phyloP scores from a whole-genome alignment of 2,329 filamentous ascomycete species.

The Aschersonia sp. region DNA sequence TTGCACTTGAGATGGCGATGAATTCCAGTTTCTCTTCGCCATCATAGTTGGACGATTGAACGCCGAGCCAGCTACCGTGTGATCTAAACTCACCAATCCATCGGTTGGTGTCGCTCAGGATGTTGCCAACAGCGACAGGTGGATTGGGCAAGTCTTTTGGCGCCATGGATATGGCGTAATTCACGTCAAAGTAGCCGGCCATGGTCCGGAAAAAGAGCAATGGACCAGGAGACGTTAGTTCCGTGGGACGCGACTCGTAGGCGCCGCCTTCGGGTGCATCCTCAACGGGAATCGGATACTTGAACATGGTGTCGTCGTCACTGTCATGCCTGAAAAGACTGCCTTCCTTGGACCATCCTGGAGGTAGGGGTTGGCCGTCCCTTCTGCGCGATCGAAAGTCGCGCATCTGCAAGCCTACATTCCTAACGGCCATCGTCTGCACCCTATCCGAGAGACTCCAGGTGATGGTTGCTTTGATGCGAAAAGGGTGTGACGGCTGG shows the following conservation, averaged over 20 bases:
- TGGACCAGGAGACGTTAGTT: conserved; percentile 20
- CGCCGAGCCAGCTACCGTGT: conserved; percentile 29
- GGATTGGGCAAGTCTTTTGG: conserved; percentile 21
- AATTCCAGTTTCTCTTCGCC: conserved; percentile 29
- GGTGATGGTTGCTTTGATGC: conserved; percentile 20
- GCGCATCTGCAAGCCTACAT: conserved; percentile 22
- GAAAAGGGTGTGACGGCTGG: conserved; percentile 21
- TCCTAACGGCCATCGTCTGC: conserved; percentile 18
- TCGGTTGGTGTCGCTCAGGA: conserved; percentile 19
- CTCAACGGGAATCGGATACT: conserved; percentile 26
- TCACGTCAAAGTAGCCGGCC: conserved; percentile 24
- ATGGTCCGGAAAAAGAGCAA: conserved; percentile 25
- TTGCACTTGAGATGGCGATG: conserved; percentile 24
- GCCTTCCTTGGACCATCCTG: conserved; percentile 23
- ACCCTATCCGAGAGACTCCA: conserved; percentile 26
- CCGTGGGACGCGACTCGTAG: conserved; percentile 15
- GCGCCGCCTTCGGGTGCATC: conserved; percentile 15
- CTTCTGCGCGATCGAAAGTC: conserved; percentile 20
- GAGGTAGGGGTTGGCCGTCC: conserved; percentile 16
- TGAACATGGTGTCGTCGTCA: conserved; percentile 23
- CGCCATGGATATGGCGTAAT: conserved; percentile 20
- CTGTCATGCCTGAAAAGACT: conserved; percentile 24
- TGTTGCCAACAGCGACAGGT: conserved; percentile 26
- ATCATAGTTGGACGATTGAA: conserved; percentile 30
- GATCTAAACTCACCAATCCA: conserved; percentile 28